Evolutionary conservation across 495 filamentous ascomycete species (phyloP), one percentile per base, ranked within the genome.

Genomic region (Aspergillus leporis): DNA sequence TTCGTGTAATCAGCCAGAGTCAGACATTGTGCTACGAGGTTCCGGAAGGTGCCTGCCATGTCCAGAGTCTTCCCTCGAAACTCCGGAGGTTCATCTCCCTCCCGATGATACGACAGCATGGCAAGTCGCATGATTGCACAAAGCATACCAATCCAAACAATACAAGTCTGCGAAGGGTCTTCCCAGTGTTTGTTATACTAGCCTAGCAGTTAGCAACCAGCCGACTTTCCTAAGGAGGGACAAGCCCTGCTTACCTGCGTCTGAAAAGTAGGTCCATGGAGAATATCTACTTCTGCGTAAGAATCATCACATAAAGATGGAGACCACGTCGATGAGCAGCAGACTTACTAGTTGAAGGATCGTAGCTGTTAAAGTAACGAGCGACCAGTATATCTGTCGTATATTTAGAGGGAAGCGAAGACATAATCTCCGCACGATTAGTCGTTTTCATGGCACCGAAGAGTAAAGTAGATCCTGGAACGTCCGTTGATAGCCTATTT

Each of bases 1-100:
- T 92, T 93, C 1, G 91, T 93, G 66, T 93, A 97, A 70, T 98
- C 93, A 3, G 90, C 92, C 56, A 90, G 80, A 5, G 92, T 80
- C 36, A 99, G 77, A 65, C 91, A 96, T 70, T 97, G 90, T 43
- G 93, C 91, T 6, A 93, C 92, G 41, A 90, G 83, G 57, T 85
- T 74, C 51, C 92, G 84, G 70, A 93, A 98, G 55, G 86, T 86
- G 31, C 84, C 82, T 16, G 92, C 91, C 75, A 95, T 83, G 57
- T 93, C 88, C 36, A 90, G 70, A 3, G 88, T 82, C 70, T 88
- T 87, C 55, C 76, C 83, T 49, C 78, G 73, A 65, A 83, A 96
- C 70, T 97, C 92, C 0, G 90, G 86, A 28, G 93, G 94, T 68
- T 96, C 93, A 66, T 98, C 94, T 16, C 91, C 91, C 60, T 94